Conservation (phyloP, 176 grass and related monocot genomes). For the barley (Hordeum vulgare) region MorexV3_pseudomolecules_assembly NC_058522.1:41439241-41439740, state of each 20-base stretch:
- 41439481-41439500: not conserved
- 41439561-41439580: not conserved
- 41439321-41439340: not conserved
- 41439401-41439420: not conserved
- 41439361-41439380: not conserved
- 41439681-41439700: not conserved
- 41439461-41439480: not conserved
- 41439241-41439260: not conserved
- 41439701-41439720: not conserved
- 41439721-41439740: not conserved
- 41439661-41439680: not conserved
- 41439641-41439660: not conserved
- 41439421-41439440: not conserved
- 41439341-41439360: not conserved
- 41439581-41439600: not conserved
- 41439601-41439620: not conserved
- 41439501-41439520: not conserved
- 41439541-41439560: not conserved
- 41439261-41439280: not conserved
- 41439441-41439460: not conserved
- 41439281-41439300: not conserved
- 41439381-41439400: not conserved
- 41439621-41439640: not conserved
- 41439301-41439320: not conserved
- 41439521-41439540: not conserved